Evolutionary conservation across 371 early-diverging fungal species (phyloP), one percentile per base, ranked within the genome.

Genomic region (Zancudomyces culisetae): DNA sequence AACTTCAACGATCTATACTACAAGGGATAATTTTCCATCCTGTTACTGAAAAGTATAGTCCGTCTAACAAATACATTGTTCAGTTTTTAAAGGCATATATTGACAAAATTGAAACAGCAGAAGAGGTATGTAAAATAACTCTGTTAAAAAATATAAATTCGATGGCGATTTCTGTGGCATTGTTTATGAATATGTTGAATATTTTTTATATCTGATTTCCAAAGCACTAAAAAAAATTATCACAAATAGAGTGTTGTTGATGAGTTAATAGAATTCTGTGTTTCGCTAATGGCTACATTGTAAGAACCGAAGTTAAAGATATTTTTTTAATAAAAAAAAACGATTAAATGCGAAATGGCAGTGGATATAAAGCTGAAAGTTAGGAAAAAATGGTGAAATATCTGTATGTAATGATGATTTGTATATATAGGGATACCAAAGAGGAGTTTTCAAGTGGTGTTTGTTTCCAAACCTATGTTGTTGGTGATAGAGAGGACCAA

Each of bases 51-150:
- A 48, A 48, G 29, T 48, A 48, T 29, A 48, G 48, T 48, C 48
- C 48, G 13, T 48, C 48, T 18, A 48, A 48, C 27, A 15, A 27
- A 48, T 48, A 48, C n/a, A 48, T 48, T 27, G 48, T 48, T 48
- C 26, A n/a, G n/a, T 48, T 48, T 26, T 26, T 48, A 4, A 48
- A 48, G 48, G 24, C 48, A 24, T 48, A 48, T 27, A 48, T 48
- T 23, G n/a, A n/a, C 3, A 23, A n/a, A 3, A n/a, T 48, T 4
- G 48, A 48, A 48, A 23, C 2, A 23, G 2, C 48, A 10, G 48
- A 27, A 23, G 3, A 23, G 13, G 48, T 48, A 48, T 10, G 24
- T n/a, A 13, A 13, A 13, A n/a, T n/a, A n/a, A n/a, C n/a, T n/a
- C n/a, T n/a, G n/a, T n/a, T n/a, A n/a, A n/a, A n/a, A n/a, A n/a